A percentile compares a stretch with the other conserved stretches of the same genome.
phyloP scores from a whole-genome alignment of 495 filamentous ascomycete genomes.

The Lichenothelia convexa region DNA sequence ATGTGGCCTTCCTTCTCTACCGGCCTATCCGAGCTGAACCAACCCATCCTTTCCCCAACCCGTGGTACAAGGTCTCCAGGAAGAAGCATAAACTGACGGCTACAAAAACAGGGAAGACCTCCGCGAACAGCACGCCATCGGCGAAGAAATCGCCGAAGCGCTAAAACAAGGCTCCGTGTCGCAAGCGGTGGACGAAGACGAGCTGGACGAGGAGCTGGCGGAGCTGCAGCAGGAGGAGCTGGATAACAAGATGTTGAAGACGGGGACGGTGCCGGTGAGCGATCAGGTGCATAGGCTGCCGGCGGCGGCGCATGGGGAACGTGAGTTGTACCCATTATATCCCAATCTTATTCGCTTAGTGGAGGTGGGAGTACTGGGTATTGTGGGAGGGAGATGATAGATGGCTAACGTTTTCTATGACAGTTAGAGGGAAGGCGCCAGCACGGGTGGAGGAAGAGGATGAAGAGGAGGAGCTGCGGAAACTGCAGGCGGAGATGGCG shows the following conservation, averaged over 20 bases:
- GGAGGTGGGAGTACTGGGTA: not conserved
- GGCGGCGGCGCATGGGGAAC: constrained; percentile 46
- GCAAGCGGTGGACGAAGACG: constrained; percentile 66
- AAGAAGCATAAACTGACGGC: no score
- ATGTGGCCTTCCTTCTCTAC: not conserved
- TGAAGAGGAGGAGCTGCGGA: constrained; percentile 87
- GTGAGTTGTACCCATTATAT: constrained; percentile 33
- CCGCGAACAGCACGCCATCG: constrained; percentile 77
- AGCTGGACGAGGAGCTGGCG: constrained; percentile 65
- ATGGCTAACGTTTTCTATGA: not conserved
- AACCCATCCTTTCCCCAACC: constrained; percentile 1
- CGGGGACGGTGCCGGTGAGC: constrained; percentile 55
- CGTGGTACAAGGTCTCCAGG: not conserved
- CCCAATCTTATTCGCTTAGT: not conserved
- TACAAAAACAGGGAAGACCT: constrained; percentile 87
- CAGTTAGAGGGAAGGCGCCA: constrained; percentile 36
- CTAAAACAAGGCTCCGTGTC: constrained; percentile 56
- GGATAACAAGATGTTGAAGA: constrained; percentile 84
- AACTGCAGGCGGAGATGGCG: constrained; percentile 93
- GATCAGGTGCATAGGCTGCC: constrained; percentile 59
- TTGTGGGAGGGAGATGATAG: not conserved
- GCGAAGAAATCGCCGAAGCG: constrained; percentile 74
- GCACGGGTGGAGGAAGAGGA: constrained; percentile 56
- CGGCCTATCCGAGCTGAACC: not conserved
- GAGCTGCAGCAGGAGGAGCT: constrained; percentile 67